Evolutionary conservation across 2,329 filamentous ascomycete species (phyloP).

Genomic region (Pezicula carpinea): DNA sequence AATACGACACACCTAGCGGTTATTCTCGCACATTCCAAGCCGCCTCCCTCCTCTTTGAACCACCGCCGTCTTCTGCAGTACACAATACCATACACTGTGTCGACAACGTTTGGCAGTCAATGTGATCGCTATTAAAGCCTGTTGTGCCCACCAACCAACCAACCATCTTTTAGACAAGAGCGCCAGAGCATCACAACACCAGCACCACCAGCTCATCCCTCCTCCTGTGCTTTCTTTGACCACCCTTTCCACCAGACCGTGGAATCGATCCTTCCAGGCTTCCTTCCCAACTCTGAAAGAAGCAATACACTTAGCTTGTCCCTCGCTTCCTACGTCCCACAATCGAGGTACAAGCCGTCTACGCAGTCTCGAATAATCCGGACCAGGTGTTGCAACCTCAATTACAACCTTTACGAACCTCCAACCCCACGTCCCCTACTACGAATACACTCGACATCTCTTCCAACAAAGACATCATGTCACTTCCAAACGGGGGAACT

Average conservation of each 20-base stretch:
- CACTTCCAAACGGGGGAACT: slow-evolving; percentile 17
- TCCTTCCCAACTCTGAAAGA: no score
- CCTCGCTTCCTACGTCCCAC: no score
- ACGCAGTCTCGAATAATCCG: no score
- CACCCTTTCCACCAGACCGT: neutral
- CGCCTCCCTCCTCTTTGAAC: no score
- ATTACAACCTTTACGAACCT: neutral
- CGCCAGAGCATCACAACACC: no score
- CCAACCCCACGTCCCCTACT: neutral
- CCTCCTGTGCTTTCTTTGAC: neutral
- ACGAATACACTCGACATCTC: neutral
- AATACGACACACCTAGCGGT: no score
- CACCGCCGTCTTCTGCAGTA: neutral
- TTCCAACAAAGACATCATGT: slow-evolving; percentile 15
- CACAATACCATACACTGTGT: neutral
- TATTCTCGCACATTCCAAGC: no score
- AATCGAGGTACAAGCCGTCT: no score
- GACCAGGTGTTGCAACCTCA: neutral
- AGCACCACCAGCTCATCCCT: neutral
- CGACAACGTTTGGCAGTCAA: neutral
- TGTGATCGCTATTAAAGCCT: slow-evolving; percentile 15
- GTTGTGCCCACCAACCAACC: slow-evolving; percentile 2
- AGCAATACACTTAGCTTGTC: no score
- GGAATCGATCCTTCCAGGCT: no score
- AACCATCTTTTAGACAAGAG: no score